phyloP scores from a whole-genome alignment of 2,329 filamentous ascomycete species.

The Fusarium begoniae region DNA sequence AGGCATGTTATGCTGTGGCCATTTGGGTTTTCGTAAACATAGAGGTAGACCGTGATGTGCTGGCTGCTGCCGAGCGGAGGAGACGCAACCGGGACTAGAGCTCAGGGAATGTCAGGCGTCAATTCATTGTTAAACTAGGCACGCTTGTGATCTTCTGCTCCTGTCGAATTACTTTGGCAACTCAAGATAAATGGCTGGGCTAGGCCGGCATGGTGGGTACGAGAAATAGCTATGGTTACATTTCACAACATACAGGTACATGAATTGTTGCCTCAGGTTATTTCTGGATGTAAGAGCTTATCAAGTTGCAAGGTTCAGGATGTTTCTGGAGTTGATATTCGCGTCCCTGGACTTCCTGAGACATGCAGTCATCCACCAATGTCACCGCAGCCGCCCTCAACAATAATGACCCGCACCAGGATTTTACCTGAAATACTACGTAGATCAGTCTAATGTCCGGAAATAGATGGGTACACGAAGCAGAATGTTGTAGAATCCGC shows the following conservation, averaged over 20 bases:
- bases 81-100: background rate
- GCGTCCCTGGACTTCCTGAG: background rate
- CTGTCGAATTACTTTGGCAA: background rate
- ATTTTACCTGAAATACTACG: background rate
- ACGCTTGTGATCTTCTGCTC: no score
- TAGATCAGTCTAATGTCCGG: background rate
- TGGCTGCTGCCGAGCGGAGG: background rate
- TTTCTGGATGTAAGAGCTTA: background rate
- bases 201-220: background rate
- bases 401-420: background rate
- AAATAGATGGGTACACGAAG: background rate
- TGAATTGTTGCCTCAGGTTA: background rate
- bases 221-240: background rate
- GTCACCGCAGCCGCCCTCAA: background rate
- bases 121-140: rapidly evolving
- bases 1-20: conserved; percentile 33
- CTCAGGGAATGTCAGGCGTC: no score
- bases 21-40: conserved; percentile 13
- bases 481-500: background rate
- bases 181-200: no score
- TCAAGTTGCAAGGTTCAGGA: background rate
- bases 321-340: background rate
- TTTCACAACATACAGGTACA: background rate
- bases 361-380: background rate
- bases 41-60: background rate